Evolutionary conservation across 2,329 filamentous ascomycete genomes (phyloP), one percentile per base, ranked within the genome.

Genomic region (Exophiala sideris): DNA sequence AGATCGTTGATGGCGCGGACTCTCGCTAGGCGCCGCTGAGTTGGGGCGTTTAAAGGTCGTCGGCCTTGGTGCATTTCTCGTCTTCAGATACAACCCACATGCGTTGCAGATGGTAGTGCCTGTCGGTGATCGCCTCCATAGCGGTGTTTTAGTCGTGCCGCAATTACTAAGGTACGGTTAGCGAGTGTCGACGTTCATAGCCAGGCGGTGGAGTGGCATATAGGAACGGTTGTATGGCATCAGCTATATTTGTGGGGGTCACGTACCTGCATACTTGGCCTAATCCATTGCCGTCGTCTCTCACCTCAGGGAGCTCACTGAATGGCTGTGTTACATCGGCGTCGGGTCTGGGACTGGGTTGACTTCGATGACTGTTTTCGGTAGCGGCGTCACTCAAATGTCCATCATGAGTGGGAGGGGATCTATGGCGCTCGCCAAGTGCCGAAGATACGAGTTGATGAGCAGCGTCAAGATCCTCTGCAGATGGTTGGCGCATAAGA

Each of bases 91-190:
- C 12, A 99, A 79, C 39, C 94, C 94, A 67, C 94, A 99, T 5
- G 94, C 94, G 73, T 99, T 99, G 75, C 94, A 99, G 56, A 99
- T 97, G 24, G 91, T 96, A 50, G 90, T 88, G 29, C 94, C 94
- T 65, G 91, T 86, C 0, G 92, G 92, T 12, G 92, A 96, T 66
- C 94, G 84, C 68, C 94, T 84, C 94, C 94, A 99, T 35, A 99
- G 75, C 20, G 94, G 94, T 44, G 94, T 99, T 69, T 88, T 86
- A 48, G 91, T 96, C 12, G 94, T 97, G 54, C 87, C 87, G 70
- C 94, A 99, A 72, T 99, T 99, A 69, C 94, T 99, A 61, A 49
- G 57, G 20, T 11, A n/a, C 21, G 20, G 50, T 56, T 20, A 50
- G 45, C 3, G 3, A 29, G 24, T 8, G 24, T 8, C 24, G 5